phyloP scores from a whole-genome alignment of 2,329 filamentous ascomycete genomes.

The Karstenula rhodostoma region DNA sequence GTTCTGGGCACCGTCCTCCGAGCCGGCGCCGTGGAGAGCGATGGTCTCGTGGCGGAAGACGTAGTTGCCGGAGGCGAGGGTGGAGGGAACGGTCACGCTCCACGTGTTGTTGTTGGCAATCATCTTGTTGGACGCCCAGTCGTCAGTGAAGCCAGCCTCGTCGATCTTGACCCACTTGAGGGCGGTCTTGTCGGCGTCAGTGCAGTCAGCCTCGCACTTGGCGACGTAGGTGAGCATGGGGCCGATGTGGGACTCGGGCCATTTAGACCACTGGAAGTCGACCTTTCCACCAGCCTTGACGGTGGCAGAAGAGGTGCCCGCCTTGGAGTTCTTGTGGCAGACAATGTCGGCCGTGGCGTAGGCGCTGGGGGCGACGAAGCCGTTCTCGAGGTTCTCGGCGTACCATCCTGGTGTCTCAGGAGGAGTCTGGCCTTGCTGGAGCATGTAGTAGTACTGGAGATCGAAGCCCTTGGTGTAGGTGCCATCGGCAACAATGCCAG shows the following conservation, averaged over 20 bases:
- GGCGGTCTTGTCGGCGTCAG: constrained; percentile 43
- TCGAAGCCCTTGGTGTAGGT: constrained; percentile 55
- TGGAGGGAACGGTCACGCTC: constrained; percentile 55
- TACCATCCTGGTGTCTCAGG: constrained; percentile 56
- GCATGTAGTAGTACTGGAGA: constrained; percentile 52
- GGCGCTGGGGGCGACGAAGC: constrained; percentile 42
- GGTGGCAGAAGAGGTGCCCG: constrained; percentile 57
- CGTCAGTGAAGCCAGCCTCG: constrained; percentile 39
- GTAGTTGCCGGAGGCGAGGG: constrained; percentile 59
- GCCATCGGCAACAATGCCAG: constrained; percentile 57
- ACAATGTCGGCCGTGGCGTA: constrained; percentile 57
- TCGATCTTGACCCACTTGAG: constrained; percentile 52
- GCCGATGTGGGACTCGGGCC: constrained; percentile 49
- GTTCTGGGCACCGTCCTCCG: constrained; percentile 59
- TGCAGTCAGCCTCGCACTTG: constrained; percentile 40
- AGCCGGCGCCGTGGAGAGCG: constrained; percentile 57
- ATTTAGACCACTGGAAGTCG: constrained; percentile 60
- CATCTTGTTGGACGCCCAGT: constrained; percentile 50
- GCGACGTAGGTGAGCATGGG: constrained; percentile 52
- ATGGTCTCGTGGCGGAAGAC: constrained; percentile 65
- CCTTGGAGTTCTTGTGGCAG: constrained; percentile 66
- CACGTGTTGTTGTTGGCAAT: constrained; percentile 59
- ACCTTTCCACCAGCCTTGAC: constrained; percentile 68
- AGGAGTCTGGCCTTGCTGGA: constrained; percentile 33
- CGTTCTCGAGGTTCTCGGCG: constrained; percentile 49